Conservation (phyloP, 805 yeast species). For the Saccharomycopsis amapae region DNA sequence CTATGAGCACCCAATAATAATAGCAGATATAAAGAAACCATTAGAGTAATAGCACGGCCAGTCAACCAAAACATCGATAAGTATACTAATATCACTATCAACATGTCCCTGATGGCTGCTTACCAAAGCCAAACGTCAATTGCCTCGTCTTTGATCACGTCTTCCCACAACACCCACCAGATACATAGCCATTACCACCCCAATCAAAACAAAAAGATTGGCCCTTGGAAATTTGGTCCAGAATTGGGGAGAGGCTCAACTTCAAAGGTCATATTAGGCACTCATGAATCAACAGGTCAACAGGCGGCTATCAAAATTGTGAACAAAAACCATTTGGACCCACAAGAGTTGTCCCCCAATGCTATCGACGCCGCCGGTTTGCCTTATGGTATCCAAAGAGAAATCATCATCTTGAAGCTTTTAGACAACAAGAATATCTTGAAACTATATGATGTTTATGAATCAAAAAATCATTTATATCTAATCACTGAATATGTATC, state of each 20-base stretch:
- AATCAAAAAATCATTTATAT: constrained; percentile 82
- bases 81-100: neutral
- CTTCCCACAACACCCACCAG: constrained; percentile 27
- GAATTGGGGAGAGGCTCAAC: constrained; percentile 81
- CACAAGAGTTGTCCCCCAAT: constrained; percentile 27
- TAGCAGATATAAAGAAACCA: too few species aligned
- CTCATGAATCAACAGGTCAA: constrained; percentile 61
- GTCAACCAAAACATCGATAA: too few species aligned
- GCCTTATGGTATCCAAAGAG: constrained; percentile 95
- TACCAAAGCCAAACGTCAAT: constrained; percentile 51
- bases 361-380: constrained; percentile 50
- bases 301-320: constrained; percentile 81
- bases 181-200: constrained; percentile 36
- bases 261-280: constrained; percentile 71
- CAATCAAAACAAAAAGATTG: constrained; percentile 40
- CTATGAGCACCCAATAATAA: too few species aligned
- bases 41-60: too few species aligned
- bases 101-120: constrained; percentile 14
- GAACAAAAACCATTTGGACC: constrained; percentile 49
- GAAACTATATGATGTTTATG: constrained; percentile 96
- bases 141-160: constrained; percentile 46
- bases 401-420: constrained; percentile 93
- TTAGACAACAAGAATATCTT: constrained; percentile 90
- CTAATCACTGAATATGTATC: constrained; percentile 76
- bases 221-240: constrained; percentile 79